Base-by-base conservation (phyloP, 352 stramenopile genomes). In the Globisporangium uncinulatum region DNA sequence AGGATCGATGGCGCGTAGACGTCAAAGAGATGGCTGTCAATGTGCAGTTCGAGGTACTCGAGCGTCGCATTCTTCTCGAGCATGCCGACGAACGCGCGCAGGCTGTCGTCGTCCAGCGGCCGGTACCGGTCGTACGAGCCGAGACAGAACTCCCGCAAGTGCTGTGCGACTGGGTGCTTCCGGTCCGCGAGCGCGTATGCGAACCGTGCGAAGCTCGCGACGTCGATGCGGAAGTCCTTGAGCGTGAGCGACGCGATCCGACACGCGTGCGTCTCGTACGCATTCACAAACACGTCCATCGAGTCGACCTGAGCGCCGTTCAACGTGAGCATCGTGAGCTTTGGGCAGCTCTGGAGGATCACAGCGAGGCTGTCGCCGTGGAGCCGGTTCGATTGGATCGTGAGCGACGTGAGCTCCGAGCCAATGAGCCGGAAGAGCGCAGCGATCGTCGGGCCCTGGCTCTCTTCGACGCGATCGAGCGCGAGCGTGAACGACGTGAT, bases 271-370 rank as follows among this genome's bases (percentile, higher is more conserved):
- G 55, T 61, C 39, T 61, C 56, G 31, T 61, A 61, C 20, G 54
- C 54, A 17, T 4, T 42, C 19, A 20, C 56, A 10, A 75, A 65
- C 17, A 56, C 67, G 44, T 70, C 69, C 58, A 75, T 65, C 9
- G 66, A 57, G n/a, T 70, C 56, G 7, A 75, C 44, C 20, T 72
- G 61, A 14, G 61, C 65, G 10, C 64, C 67, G 21, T 59, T 59
- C 21, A 75, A 52, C 1, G 61, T 47, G 19, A 75, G 47, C 4
- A 49, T 57, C 32, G 42, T 56, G 31, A 73, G 48, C 45, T 51
- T 65, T 8, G 65, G 61, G 42, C 67, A 75, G 21, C 65, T 61
- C 7, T 37, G 51, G 3, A 75, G 43, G 31, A 75, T 68, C 3
- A 58, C 56, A 4, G 55, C 61, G 1, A 75, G 29, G 21, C 63